These are phyloP conservation scores for Penicillium herquei DNA, from an alignment of 495 filamentous ascomycete species.

Conservation along the genomic window DNA sequence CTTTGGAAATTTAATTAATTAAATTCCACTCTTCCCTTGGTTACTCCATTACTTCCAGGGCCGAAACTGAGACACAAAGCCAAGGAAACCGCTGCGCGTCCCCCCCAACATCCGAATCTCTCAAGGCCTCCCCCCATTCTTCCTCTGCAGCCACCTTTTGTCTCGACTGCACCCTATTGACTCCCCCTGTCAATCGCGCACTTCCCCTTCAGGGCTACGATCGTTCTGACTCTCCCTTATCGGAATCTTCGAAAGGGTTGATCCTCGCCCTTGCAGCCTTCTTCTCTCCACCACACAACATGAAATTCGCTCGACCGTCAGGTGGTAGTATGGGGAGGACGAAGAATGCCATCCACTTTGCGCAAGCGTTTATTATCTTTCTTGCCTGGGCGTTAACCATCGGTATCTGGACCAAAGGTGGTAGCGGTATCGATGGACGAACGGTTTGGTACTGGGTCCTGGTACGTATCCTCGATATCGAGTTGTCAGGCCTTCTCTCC, in stretches of 20 bases:
- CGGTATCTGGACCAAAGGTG: slow-evolving; percentile 64
- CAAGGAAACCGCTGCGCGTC: slow-evolving; percentile 15
- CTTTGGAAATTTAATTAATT: no score
- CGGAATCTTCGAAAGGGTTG: slow-evolving; percentile 13
- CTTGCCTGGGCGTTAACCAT: slow-evolving; percentile 72
- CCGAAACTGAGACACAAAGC: slow-evolving; percentile 4
- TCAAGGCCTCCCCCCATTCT: neutral
- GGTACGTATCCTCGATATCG: slow-evolving; percentile 48
- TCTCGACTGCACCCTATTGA: slow-evolving; percentile 5
- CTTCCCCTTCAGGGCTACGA: neutral
- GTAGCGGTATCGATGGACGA: slow-evolving; percentile 59
- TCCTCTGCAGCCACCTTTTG: neutral
- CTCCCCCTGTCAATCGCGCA: slow-evolving; percentile 3
- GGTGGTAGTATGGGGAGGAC: slow-evolving; percentile 38
- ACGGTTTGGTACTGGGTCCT: slow-evolving; percentile 74
- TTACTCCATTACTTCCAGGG: neutral
- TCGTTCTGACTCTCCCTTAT: slow-evolving; percentile 3
- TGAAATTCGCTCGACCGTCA: slow-evolving; percentile 31
- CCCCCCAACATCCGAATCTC: slow-evolving; percentile 1
- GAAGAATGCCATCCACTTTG: slow-evolving; percentile 49
- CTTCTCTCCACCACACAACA: slow-evolving; percentile 7
- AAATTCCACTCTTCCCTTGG: no score
- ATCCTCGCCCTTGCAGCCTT: slow-evolving; percentile 23
- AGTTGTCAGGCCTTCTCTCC: neutral
- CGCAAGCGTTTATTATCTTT: slow-evolving; percentile 66